Percentiles rank a stretch among this genome's conserved stretches.
Conservation (phyloP, 345 rosid genomes). For the Heritiera fomes region DNA sequence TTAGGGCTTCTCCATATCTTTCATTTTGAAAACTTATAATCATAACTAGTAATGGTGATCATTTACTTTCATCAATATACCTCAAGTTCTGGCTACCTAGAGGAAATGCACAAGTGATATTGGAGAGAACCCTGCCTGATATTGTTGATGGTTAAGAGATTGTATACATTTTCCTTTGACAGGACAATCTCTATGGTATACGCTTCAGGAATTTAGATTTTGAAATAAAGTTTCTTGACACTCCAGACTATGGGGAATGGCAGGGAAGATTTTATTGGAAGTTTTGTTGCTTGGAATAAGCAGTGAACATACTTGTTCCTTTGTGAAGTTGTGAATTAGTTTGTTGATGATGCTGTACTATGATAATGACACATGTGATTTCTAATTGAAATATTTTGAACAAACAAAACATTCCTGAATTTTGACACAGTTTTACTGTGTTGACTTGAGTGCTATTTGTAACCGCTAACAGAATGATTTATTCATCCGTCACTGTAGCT, state of each 20-base stretch:
- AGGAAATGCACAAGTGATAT: not conserved
- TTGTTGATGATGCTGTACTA: not conserved
- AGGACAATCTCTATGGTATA: not conserved
- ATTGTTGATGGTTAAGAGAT: not conserved
- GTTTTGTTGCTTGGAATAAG: not conserved
- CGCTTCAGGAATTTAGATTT: not conserved
- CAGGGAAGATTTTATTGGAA: not conserved
- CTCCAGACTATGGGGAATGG: not conserved
- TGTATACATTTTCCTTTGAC: not conserved
- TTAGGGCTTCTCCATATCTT: not conserved
- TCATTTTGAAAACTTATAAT: not conserved
- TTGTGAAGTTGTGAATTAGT: not conserved
- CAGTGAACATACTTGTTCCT: not conserved
- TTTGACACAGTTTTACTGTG: not conserved
- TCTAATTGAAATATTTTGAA: not conserved
- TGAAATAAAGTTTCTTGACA: not conserved
- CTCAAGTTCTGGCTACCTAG: not conserved
- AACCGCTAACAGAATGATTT: not conserved
- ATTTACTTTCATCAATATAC: not conserved
- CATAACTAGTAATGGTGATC: not conserved
- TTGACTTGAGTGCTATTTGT: not conserved
- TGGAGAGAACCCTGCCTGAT: not conserved
- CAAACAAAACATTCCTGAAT: not conserved
- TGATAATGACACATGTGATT: not conserved
- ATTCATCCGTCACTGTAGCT: not conserved